Percentiles rank a stretch among this genome's conserved stretches.
Evolutionary conservation across 331 rosid genomes (phyloP).

Genomic region (Telfairia occidentalis): DNA sequence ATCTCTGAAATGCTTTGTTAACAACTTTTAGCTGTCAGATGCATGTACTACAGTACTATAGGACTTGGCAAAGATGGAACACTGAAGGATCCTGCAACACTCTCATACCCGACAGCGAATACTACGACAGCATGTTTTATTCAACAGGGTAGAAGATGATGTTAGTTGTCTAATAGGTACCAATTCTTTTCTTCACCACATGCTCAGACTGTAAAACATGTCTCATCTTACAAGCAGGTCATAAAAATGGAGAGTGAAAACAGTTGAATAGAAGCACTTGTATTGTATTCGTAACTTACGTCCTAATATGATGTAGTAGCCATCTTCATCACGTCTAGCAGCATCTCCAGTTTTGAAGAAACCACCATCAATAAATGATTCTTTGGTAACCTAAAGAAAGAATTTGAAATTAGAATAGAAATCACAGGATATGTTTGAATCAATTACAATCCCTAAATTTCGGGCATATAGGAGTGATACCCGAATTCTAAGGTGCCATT

Average conservation of each 20-base stretch:
- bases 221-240: not conserved
- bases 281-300: conserved; percentile 44
- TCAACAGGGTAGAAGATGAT: conserved; percentile 1
- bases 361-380: conserved; percentile 64
- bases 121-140: not conserved
- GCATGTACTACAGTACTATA: not conserved
- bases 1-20: conserved; percentile 1
- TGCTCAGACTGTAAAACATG: conserved; percentile 1
- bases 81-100: not conserved
- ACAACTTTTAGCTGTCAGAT: conserved; percentile 5
- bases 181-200: not conserved
- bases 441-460: not conserved
- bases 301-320: conserved; percentile 73
- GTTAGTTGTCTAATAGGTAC: not conserved
- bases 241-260: not conserved
- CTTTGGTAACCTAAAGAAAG: conserved; percentile 45
- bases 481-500: not conserved
- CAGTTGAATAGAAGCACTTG: not conserved
- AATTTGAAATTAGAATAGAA: conserved; percentile 9
- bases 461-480: not conserved
- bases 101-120: not conserved
- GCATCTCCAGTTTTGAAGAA: conserved; percentile 92
- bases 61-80: not conserved
- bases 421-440: not conserved
- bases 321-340: conserved; percentile 62